phyloP scores from a whole-genome alignment of 1,284 basidiomycete species.

The Marasmius sp. region DNA sequence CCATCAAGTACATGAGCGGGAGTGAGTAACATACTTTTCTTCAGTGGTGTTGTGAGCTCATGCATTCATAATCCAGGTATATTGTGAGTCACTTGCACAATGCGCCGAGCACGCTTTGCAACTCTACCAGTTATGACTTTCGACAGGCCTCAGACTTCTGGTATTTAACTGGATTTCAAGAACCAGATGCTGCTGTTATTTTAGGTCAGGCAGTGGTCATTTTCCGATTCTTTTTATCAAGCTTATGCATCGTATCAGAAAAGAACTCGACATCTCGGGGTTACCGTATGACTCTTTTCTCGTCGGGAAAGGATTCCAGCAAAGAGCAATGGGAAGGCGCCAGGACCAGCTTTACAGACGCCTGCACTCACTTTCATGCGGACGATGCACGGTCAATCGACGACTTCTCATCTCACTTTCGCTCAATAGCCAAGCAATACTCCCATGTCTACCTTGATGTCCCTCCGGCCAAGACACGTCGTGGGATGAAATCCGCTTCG shows the following conservation, averaged over 20 bases:
- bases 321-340: slow-evolving; percentile 95
- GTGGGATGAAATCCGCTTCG: slow-evolving; percentile 24
- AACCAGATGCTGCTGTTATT: slow-evolving; percentile 88
- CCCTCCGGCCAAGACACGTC: slow-evolving; percentile 17
- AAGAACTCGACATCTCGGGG: slow-evolving; percentile 69
- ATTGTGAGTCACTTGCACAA: slow-evolving; percentile 38
- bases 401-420: slow-evolving; percentile 51
- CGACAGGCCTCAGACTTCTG: slow-evolving; percentile 92
- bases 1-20: slow-evolving; percentile 85
- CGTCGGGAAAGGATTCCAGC: slow-evolving; percentile 71
- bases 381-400: slow-evolving; percentile 69
- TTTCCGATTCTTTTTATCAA: not conserved
- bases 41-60: slow-evolving; percentile 2
- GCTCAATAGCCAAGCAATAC: slow-evolving; percentile 29
- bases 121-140: slow-evolving; percentile 80
- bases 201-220: slow-evolving; percentile 51
- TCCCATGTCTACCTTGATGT: slow-evolving; percentile 43
- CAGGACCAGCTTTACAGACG: slow-evolving; percentile 63
- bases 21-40: slow-evolving; percentile 51
- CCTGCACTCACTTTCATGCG: slow-evolving; percentile 66
- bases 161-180: slow-evolving; percentile 95
- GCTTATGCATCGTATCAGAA: slow-evolving; percentile 37
- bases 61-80: slow-evolving; percentile 34
- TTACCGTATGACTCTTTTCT: slow-evolving; percentile 90
- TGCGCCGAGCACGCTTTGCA: slow-evolving; percentile 25